Evolutionary conservation across 352 stramenopile species (phyloP), one percentile per base, ranked within the genome.

Genomic region (Elongisporangium anandrum): DNA sequence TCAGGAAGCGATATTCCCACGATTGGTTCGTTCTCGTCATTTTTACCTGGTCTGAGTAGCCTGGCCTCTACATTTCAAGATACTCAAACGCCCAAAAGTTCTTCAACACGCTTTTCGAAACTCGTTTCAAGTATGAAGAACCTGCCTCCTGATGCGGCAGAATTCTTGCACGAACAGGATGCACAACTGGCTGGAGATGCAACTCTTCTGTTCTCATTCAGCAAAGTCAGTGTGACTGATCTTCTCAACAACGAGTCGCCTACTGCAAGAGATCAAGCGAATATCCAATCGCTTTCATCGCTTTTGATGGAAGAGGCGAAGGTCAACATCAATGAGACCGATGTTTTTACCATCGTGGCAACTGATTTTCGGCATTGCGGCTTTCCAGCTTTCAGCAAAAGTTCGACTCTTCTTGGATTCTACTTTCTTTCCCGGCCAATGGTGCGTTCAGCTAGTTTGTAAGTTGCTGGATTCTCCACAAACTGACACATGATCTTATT

Each of bases 121-220:
- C 55, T 88, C 8, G 41, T 87, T 2, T 72, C 76, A 22, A 81
- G 54, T 56, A 75, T 78, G 55, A 87, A 87, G 55, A 70, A 64
- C 4, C 60, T 88, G 57, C 66, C 77, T 20, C 41, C 61, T 39
- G 78, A 86, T 50, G 68, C 75, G 12, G 73, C 67, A 1, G 71
- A 77, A 54, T 73, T 88, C 22, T 64, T 90, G 20, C 77, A 75
- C 63, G 81, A 90, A 57, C 72, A 78, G 21, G 77, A 90, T n/a
- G 69, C 71, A 17, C 77, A 81, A 12, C 59, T 90, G 48, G 75
- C 67, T 50, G 73, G 70, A 29, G 79, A 85, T 50, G 75, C 77
- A 15, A 87, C 65, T 50, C 69, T 90, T 22, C 59, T 88, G 10
- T 75, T 66, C 17, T 88, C 78, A 17, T 53, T 88, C 16, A 82